These are phyloP conservation scores for Aspergillus taichungensis DNA, from an alignment of 495 filamentous ascomycete genomes.

Conservation along the genomic window DNA sequence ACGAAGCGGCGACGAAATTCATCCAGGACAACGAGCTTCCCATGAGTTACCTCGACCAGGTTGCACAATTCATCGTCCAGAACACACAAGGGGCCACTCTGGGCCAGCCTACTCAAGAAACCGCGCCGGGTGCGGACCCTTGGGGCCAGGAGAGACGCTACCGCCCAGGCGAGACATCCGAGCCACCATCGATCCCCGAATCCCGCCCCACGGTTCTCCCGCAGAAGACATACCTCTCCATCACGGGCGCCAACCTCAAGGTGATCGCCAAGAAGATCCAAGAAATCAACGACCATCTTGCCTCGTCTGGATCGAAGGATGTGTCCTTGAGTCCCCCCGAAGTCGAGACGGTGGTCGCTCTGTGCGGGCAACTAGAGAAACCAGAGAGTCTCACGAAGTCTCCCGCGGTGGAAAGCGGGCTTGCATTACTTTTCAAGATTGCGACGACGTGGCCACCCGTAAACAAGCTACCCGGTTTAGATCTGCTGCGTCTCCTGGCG, in stretches of 20 bases:
- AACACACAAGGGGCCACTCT: conserved; percentile 84
- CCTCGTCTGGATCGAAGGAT: conserved; percentile 61
- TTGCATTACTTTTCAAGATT: conserved; percentile 57
- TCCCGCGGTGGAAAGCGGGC: conserved; percentile 30
- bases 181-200: conserved; percentile 26
- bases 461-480: conserved; percentile 73
- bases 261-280: conserved; percentile 65
- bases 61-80: conserved; percentile 84
- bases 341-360: conserved; percentile 43
- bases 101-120: conserved; percentile 43
- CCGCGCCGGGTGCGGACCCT: conserved; percentile 51
- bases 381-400: conserved; percentile 26
- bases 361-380: conserved; percentile 51
- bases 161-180: conserved; percentile 54
- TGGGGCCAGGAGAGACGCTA: conserved; percentile 74
- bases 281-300: conserved; percentile 59
- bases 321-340: conserved; percentile 65
- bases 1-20: conserved; percentile 86
- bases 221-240: conserved; percentile 76
- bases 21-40: conserved; percentile 85
- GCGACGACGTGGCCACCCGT: conserved; percentile 67
- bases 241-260: conserved; percentile 49
- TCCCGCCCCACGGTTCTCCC: conserved; percentile 59
- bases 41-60: conserved; percentile 83
- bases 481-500: conserved; percentile 73